Evolutionary conservation across 78 protist genomes (phyloP).

Genomic region (Speleostelium caveatum): DNA sequence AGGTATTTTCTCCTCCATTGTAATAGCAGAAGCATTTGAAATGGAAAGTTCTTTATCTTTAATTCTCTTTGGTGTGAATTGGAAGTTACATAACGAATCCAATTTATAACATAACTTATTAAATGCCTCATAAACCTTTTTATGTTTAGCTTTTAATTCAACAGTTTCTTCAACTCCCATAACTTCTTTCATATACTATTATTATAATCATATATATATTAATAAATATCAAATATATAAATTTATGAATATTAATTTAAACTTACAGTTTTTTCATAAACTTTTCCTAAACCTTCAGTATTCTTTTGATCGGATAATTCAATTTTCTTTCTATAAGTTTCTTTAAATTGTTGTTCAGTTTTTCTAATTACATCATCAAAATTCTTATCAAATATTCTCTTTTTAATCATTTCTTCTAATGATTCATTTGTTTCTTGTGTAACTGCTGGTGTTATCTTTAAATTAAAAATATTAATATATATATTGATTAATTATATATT

Average conservation of each 20-base stretch:
- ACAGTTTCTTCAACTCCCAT: slow-evolving; percentile 60
- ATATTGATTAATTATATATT: not conserved
- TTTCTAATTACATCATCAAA: slow-evolving; percentile 80
- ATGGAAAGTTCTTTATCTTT: slow-evolving; percentile 18
- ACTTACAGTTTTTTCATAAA: slow-evolving; percentile 65
- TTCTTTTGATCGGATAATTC: slow-evolving; percentile 65
- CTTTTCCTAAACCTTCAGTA: slow-evolving; percentile 58
- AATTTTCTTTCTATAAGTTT: slow-evolving; percentile 38
- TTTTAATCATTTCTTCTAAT: slow-evolving; percentile 72
- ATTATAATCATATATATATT: not conserved
- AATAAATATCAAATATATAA: not conserved
- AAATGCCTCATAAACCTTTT: slow-evolving; percentile 7
- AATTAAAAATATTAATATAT: not conserved
- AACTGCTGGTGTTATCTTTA: slow-evolving; percentile 58
- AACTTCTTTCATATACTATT: slow-evolving; percentile 48
- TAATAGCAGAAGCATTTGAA: slow-evolving; percentile 30
- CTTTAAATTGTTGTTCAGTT: slow-evolving; percentile 64
- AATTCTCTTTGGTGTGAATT: slow-evolving; percentile 69
- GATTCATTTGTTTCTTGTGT: slow-evolving; percentile 54
- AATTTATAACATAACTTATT: slow-evolving; percentile 36
- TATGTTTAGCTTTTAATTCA: slow-evolving; percentile 29
- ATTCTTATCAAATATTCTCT: slow-evolving; percentile 70
- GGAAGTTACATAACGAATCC: slow-evolving; percentile 74
- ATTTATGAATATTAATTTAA: not conserved
- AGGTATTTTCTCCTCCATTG: slow-evolving; percentile 81